Conservation (phyloP, 495 filamentous ascomycete genomes). For the Penicillium mononematosum region DNA sequence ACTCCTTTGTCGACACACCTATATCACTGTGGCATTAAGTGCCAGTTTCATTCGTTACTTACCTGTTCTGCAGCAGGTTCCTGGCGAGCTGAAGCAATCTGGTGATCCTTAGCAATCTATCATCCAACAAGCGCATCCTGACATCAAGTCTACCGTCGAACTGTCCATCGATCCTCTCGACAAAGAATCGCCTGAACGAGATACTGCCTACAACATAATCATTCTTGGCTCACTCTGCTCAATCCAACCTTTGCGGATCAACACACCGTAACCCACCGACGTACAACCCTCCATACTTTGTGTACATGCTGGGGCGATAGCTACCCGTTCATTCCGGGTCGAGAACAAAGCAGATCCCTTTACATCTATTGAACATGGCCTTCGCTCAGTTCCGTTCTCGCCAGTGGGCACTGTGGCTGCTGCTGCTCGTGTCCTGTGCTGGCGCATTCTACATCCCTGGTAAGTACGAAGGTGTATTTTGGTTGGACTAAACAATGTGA, state of each 20-base stretch:
- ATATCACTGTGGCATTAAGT: conserved; percentile 49
- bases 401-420: conserved; percentile 37
- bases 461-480: conserved; percentile 34
- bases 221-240: conserved; percentile 1
- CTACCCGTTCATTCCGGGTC: conserved; percentile 16
- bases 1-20: conserved; percentile 9
- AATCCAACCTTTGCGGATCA: conserved; percentile 16
- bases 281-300: conserved; percentile 7
- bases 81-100: not conserved
- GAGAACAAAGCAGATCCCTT: conserved; percentile 29
- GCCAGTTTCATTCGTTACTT: conserved; percentile 59
- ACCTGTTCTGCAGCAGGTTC: not conserved
- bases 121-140: not conserved
- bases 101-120: not conserved
- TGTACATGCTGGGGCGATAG: conserved; percentile 26
- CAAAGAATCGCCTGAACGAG: not conserved
- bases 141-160: not conserved
- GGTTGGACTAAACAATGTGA: conserved; percentile 3
- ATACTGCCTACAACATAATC: not conserved
- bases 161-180: conserved; percentile 1
- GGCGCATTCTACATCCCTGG: conserved; percentile 80
- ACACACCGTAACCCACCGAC: conserved; percentile 18
- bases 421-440: conserved; percentile 40
- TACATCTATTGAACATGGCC: conserved; percentile 29
- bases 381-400: conserved; percentile 22